phyloP scores from a whole-genome alignment of 352 stramenopile genomes.

The Globisporangium spinosum region DNA sequence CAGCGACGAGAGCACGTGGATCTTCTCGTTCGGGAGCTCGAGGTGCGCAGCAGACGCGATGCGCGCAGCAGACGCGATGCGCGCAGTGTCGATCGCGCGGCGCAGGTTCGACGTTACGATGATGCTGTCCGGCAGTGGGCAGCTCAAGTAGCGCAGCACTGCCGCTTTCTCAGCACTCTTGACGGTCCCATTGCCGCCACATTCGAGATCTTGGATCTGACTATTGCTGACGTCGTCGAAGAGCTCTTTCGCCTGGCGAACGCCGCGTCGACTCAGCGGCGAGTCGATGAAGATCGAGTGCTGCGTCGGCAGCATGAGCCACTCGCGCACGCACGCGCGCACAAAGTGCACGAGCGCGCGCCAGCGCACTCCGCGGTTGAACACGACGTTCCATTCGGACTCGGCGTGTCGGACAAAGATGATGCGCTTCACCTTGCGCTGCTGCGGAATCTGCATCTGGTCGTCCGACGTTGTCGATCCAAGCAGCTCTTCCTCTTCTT shows the following conservation, averaged over 20 bases:
- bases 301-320: conserved; percentile 53
- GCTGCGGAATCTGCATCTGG: background rate
- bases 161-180: conserved; percentile 21
- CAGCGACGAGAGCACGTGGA: conserved; percentile 79
- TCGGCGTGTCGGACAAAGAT: conserved; percentile 86
- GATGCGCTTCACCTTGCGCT: conserved; percentile 41
- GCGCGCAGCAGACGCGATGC: conserved; percentile 62
- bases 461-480: background rate
- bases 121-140: conserved; percentile 44
- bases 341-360: conserved; percentile 42
- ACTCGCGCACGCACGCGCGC: conserved; percentile 57
- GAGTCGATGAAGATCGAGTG: conserved; percentile 87
- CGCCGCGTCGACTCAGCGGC: conserved; percentile 59
- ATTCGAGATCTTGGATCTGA: conserved; percentile 7
- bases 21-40: conserved; percentile 43
- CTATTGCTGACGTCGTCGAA: conserved; percentile 22
- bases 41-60: conserved; percentile 68
- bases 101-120: conserved; percentile 74
- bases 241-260: conserved; percentile 56
- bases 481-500: background rate
- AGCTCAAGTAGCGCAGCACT: conserved; percentile 47
- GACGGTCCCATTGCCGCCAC: conserved; percentile 17
- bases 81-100: conserved; percentile 74
- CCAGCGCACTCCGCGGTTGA: conserved; percentile 71
- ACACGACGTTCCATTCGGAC: conserved; percentile 87